Evolutionary conservation across 495 filamentous ascomycete genomes (phyloP), one percentile per base, ranked within the genome.

Genomic region (Extremus antarcticus): DNA sequence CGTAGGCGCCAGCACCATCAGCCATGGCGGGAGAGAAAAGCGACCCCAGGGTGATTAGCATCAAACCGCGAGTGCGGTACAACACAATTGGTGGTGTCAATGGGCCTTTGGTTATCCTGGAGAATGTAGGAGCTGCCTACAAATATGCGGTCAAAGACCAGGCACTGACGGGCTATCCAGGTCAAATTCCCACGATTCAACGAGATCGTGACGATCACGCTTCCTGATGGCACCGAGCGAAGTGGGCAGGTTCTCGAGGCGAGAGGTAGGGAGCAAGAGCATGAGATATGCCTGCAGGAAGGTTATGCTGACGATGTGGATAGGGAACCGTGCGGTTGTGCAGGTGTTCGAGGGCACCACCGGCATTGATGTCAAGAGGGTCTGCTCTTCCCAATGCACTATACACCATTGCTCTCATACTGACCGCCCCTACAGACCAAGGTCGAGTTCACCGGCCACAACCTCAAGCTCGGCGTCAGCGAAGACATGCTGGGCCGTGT

Each of bases 401-500:
- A 2, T 8, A 3, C 50, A 40, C 8, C 23, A 7, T 20, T 21
- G 10, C 46, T 23, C 25, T 13, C 15, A 41, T 25, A 58, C 7
- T 16, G 4, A 48, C 1, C 22, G 1, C n/a, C 20, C 22, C 25
- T n/a, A 15, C 59, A 90, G 87, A 94, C 91, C 15, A 90, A 85
- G 76, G 92, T 99, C 70, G 89, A 97, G 66, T 95, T 99, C 70
- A 92, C 86, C 49, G 92, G 94, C 35, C 80, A 95, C 74, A 97
- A 87, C 73, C 76, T 99, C 74, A 96, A 96, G 77, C 83, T 99
- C 47, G 91, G 92, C 67, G 94, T 99, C 53, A 96, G 92, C 38
- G 94, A 99, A 72, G 94, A 97, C 75, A 99, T 99, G 94, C 73
- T 97, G 71, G 94, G 94, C 59, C 89, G 94, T 73, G 89, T 95